These are phyloP conservation scores for Batkoa obscura DNA, from an alignment of 371 early-diverging fungal species.

Conservation along the genomic window DNA sequence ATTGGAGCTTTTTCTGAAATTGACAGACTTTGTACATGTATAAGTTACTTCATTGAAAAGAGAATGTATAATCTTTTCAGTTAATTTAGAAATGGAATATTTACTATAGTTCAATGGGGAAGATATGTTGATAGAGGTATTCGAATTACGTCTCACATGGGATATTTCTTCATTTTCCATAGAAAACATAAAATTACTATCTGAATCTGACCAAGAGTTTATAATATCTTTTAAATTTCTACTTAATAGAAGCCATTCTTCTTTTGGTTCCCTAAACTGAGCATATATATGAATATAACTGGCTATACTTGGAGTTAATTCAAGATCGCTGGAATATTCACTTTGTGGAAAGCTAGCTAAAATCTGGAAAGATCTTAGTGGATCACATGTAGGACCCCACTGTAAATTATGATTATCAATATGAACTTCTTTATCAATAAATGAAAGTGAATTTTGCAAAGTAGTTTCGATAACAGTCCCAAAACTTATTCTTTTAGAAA, in stretches of 20 bases:
- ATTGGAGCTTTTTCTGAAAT: neutral
- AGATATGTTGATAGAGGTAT: constrained; percentile 8
- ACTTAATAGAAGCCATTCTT: neutral
- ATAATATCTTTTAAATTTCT: neutral
- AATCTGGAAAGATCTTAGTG: neutral
- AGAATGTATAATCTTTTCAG: neutral
- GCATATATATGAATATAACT: neutral
- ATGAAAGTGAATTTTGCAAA: neutral
- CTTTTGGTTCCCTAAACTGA: neutral
- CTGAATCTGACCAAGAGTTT: neutral
- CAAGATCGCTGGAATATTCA: neutral
- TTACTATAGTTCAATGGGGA: constrained; percentile 3
- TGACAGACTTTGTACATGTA: neutral
- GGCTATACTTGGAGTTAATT: neutral
- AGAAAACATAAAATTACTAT: neutral
- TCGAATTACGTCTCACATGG: neutral
- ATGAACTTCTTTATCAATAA: neutral
- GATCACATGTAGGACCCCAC: constrained; percentile 1
- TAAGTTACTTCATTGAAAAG: neutral
- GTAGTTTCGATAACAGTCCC: neutral
- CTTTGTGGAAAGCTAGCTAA: neutral
- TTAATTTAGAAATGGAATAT: neutral
- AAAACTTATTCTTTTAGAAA: neutral
- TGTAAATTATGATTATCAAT: neutral
- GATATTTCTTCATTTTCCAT: neutral